Conservation (phyloP, 768 basidiomycete species). For the Lentinus brumalis region DNA sequence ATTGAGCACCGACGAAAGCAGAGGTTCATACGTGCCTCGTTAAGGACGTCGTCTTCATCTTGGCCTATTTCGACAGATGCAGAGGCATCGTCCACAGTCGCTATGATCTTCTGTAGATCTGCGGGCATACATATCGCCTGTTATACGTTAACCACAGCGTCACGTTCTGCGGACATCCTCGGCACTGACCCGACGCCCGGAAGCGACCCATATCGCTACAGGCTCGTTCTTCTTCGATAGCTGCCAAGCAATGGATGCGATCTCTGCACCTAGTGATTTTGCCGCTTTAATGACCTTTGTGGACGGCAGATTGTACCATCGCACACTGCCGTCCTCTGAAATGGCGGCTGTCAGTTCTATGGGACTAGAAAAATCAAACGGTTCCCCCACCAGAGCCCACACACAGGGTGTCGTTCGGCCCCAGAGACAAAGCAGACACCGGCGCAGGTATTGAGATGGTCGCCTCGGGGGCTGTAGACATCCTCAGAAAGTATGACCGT, state of each 20-base stretch:
- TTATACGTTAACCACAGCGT: background rate
- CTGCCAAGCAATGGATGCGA: constrained; percentile 62
- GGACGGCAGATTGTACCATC: constrained; percentile 63
- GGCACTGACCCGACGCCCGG: constrained; percentile 54
- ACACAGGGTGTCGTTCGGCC: constrained; percentile 50
- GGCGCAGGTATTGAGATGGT: constrained; percentile 48
- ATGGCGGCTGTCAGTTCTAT: no score
- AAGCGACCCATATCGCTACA: constrained; percentile 65
- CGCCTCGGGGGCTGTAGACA: background rate
- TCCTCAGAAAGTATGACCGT: background rate
- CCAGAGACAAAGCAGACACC: constrained; percentile 56
- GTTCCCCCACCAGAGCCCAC: constrained; percentile 59
- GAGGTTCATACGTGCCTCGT: constrained; percentile 56
- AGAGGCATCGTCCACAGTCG: constrained; percentile 51
- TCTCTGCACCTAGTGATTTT: constrained; percentile 54
- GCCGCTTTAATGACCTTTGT: constrained; percentile 66
- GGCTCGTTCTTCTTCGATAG: constrained; percentile 42
- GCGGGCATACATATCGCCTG: constrained; percentile 47
- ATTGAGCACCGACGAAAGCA: constrained; percentile 3
- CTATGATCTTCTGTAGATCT: constrained; percentile 53
- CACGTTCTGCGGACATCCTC: background rate
- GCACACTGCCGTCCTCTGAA: constrained; percentile 68
- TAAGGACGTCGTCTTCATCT: constrained; percentile 58
- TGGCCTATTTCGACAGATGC: constrained; percentile 47
- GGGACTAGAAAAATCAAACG: background rate